Conservation (phyloP, 176 grass and related monocot species). For the Ananas comosus region DNA sequence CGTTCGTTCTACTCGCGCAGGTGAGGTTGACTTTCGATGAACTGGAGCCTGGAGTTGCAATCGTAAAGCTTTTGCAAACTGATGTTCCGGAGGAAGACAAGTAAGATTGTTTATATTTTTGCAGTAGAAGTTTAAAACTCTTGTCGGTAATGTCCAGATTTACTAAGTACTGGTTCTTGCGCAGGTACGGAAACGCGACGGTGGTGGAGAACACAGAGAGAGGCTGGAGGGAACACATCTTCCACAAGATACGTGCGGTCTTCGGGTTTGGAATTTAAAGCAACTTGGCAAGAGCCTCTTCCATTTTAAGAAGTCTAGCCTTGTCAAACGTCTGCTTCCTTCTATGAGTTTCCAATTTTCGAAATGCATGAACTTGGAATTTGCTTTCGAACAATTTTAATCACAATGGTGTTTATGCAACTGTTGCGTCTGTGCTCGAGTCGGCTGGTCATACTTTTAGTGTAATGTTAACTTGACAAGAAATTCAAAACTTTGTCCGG, state of each 20-base stretch:
- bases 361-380: background rate
- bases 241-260: conserved; percentile 84
- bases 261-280: conserved; percentile 86
- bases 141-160: background rate
- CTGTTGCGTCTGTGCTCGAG: background rate
- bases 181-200: conserved; percentile 81
- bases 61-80: conserved; percentile 81
- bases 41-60: conserved; percentile 71
- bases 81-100: conserved; percentile 95
- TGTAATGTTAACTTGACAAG: background rate
- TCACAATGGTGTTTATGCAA: background rate
- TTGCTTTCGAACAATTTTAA: background rate
- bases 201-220: conserved; percentile 94
- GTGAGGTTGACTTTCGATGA: conserved; percentile 79
- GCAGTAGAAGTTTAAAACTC: background rate
- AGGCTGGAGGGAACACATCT: conserved; percentile 92
- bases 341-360: background rate
- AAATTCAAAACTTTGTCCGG: background rate
- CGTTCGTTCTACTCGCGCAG: conserved; percentile 27
- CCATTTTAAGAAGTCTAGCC: conserved; percentile 13
- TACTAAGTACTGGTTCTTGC: background rate
- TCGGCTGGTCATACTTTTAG: background rate
- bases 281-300: conserved; percentile 4
- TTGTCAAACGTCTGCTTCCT: background rate
- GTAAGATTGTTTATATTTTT: conserved; percentile 24